A percentile compares a stretch with the other conserved stretches of the same genome.
These are phyloP conservation scores for Orbilia ellipsospora DNA, from an alignment of 2,329 filamentous ascomycete species.

Conservation along the genomic window DNA sequence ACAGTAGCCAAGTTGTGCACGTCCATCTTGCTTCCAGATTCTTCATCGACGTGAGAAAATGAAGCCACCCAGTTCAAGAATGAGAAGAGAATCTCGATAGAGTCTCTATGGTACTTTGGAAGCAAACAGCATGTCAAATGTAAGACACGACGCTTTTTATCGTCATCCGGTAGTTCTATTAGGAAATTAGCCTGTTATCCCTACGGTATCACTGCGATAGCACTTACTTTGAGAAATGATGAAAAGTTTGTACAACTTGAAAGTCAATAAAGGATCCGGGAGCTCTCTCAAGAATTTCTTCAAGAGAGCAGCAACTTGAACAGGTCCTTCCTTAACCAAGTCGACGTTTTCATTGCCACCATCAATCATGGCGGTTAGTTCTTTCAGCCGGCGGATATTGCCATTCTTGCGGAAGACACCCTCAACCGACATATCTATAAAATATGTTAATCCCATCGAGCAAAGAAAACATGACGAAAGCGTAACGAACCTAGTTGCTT, in stretches of 20 bases:
- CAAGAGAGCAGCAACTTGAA: conserved; percentile 90
- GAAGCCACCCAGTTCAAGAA: conserved; percentile 98
- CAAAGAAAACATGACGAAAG: neutral
- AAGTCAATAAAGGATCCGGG: conserved; percentile 91
- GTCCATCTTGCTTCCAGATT: conserved; percentile 98
- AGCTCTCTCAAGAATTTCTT: conserved; percentile 96
- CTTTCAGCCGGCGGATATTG: conserved; percentile 92
- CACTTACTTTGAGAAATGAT: conserved; percentile 81
- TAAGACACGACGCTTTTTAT: conserved; percentile 83
- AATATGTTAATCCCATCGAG: neutral
- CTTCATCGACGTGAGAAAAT: conserved; percentile 96
- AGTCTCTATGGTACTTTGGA: conserved; percentile 91
- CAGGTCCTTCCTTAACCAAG: conserved; percentile 86
- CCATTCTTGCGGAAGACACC: conserved; percentile 99
- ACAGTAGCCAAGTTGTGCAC: conserved; percentile 97
- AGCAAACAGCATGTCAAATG: conserved; percentile 92
- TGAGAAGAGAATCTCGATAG: conserved; percentile 91
- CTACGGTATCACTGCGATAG: conserved; percentile 2
- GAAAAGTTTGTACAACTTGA: conserved; percentile 92
- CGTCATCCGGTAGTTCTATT: conserved; percentile 79
- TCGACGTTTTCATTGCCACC: conserved; percentile 85
- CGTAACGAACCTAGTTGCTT: conserved; percentile 76
- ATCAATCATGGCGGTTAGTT: conserved; percentile 87
- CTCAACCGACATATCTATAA: conserved; percentile 87
- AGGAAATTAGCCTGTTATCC: conserved; percentile 36